Percentiles rank a stretch among this genome's conserved stretches.
Evolutionary conservation across 257 asterid genomes (phyloP).

Genomic region (Scutellaria minor): DNA sequence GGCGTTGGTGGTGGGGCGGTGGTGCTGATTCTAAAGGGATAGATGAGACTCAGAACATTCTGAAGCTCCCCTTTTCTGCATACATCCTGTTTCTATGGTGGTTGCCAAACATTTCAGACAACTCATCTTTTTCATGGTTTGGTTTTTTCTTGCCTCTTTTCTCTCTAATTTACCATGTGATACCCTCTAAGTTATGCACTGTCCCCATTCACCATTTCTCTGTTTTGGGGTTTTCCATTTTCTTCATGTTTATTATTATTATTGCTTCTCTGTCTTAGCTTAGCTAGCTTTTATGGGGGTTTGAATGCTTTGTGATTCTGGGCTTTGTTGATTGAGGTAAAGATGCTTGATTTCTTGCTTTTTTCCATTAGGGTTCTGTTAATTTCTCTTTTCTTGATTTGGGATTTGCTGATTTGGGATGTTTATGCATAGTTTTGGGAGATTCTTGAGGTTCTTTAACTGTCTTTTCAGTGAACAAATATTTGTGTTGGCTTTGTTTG

Average conservation of each 20-base stretch:
- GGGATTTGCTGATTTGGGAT: background rate
- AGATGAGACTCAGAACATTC: constrained; percentile 58
- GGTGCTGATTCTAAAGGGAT: constrained; percentile 65
- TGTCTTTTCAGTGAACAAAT: constrained; percentile 41
- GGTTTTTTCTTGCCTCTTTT: constrained; percentile 38
- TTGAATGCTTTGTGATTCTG: constrained; percentile 16
- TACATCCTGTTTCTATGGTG: constrained; percentile 78
- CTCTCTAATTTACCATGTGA: background rate
- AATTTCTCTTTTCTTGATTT: constrained; percentile 3
- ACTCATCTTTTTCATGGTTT: constrained; percentile 63
- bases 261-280: too few species aligned
- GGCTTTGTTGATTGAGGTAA: constrained; percentile 30
- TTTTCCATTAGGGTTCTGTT: constrained; percentile 36
- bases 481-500: constrained; percentile 49
- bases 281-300: background rate
- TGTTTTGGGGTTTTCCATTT: background rate
- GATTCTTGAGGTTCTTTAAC: constrained; percentile 22
- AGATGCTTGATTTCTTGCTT: constrained; percentile 15
- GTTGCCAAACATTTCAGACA: constrained; percentile 75
- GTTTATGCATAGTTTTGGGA: constrained; percentile 43
- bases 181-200: background rate
- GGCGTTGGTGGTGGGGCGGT: constrained; percentile 75
- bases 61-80: constrained; percentile 64
- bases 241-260: too few species aligned
- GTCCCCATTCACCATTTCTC: background rate